These are phyloP conservation scores for Tricholoma matsutake DNA, from an alignment of 768 basidiomycete species.

Conservation along the genomic window DNA sequence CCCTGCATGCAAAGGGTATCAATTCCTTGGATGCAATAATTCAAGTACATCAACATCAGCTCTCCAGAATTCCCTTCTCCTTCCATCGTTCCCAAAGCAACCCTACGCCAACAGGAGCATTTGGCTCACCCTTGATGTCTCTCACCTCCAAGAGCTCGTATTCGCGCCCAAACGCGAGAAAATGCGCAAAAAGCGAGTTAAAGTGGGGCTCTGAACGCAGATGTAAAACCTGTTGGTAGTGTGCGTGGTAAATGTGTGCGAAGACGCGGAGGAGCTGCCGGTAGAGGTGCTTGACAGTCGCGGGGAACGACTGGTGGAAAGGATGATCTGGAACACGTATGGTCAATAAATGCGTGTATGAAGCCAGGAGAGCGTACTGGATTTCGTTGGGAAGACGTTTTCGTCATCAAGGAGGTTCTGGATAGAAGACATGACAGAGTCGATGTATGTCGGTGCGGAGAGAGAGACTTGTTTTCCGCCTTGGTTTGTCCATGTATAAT, in stretches of 20 bases:
- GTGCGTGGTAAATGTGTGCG: constrained; percentile 95
- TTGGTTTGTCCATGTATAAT: constrained; percentile 93
- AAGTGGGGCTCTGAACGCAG: constrained; percentile 93
- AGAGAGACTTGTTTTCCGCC: constrained; percentile 84
- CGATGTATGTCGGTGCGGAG: constrained; percentile 94
- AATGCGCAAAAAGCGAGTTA: constrained; percentile 97
- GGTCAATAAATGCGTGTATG: neutral
- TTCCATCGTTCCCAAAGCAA: constrained; percentile 87
- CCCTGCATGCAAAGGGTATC: neutral
- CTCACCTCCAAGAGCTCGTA: constrained; percentile 88
- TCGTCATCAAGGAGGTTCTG: constrained; percentile 95
- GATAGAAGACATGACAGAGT: constrained; percentile 96
- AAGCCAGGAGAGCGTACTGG: constrained; percentile 51
- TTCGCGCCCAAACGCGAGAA: constrained; percentile 91
- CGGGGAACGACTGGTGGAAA: constrained; percentile 86
- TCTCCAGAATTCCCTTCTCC: constrained; percentile 69
- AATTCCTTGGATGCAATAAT: neutral
- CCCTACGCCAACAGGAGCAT: constrained; percentile 66
- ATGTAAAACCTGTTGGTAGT: constrained; percentile 88
- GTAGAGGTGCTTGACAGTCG: constrained; percentile 90
- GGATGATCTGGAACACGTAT: constrained; percentile 57
- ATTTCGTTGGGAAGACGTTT: constrained; percentile 90
- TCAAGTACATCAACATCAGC: constrained; percentile 28
- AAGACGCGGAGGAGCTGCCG: constrained; percentile 96
- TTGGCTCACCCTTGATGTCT: constrained; percentile 74